phyloP scores from a whole-genome alignment of 2,329 filamentous ascomycete genomes.

The Penicillium sp. region DNA sequence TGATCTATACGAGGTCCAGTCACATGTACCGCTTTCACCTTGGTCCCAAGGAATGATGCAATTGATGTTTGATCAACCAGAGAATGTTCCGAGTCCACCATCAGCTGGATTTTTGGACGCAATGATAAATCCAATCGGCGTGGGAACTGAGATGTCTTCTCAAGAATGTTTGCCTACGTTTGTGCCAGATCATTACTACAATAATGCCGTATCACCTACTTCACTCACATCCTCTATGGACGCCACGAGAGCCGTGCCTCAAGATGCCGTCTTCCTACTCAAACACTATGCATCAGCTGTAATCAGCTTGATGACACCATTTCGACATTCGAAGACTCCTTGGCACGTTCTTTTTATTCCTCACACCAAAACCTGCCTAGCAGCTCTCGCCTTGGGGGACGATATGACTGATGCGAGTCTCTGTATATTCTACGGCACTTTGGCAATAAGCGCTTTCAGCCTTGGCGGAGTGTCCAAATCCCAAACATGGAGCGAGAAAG shows the following conservation, averaged over 20 bases:
- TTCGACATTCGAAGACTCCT: constrained; percentile 42
- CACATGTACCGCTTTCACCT: neutral
- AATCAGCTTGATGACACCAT: constrained; percentile 31
- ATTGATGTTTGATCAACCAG: constrained; percentile 13
- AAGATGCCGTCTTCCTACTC: constrained; percentile 41
- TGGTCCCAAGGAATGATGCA: constrained; percentile 17
- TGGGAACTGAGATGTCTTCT: neutral
- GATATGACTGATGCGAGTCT: constrained; percentile 40
- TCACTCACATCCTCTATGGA: constrained; percentile 2
- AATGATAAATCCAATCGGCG: constrained; percentile 3
- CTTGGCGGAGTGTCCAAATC: constrained; percentile 32
- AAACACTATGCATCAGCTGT: constrained; percentile 42
- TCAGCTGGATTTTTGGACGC: constrained; percentile 10
- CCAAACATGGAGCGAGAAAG: constrained; percentile 37
- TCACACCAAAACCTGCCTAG: constrained; percentile 44
- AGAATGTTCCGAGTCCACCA: constrained; percentile 1
- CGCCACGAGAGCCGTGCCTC: constrained; percentile 14
- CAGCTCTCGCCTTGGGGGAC: constrained; percentile 46
- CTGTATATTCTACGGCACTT: constrained; percentile 42
- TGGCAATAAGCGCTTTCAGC: constrained; percentile 49
- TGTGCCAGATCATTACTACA: constrained; percentile 6
- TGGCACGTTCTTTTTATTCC: constrained; percentile 49
- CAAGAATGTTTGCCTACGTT: neutral
- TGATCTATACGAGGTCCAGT: neutral
- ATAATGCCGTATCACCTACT: constrained; percentile 1